phyloP scores from a whole-genome alignment of 495 filamentous ascomycete species.

The Aspergillus kassunensis region DNA sequence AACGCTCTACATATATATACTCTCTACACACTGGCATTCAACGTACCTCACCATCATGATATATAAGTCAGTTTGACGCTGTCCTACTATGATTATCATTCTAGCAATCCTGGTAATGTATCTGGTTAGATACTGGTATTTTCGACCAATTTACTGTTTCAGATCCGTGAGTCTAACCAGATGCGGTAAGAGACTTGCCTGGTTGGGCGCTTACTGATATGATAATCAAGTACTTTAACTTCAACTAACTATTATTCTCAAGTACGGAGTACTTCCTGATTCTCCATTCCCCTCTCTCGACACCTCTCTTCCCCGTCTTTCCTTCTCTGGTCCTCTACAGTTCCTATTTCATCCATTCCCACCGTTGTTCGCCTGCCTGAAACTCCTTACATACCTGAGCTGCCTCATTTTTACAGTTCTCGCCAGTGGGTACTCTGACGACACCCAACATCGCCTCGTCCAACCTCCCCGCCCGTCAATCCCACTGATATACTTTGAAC shows the following conservation, averaged over 20 bases:
- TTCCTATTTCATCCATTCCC: background rate
- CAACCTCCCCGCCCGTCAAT: constrained; percentile 14
- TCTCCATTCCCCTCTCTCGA: constrained; percentile 4
- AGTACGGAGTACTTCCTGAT: background rate
- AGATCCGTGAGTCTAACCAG: constrained; percentile 3
- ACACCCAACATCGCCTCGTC: constrained; percentile 17
- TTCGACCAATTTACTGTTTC: constrained; percentile 3
- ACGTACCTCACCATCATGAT: no score
- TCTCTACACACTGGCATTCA: no score
- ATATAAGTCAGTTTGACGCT: no score
- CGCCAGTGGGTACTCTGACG: constrained; percentile 21
- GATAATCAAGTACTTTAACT: background rate
- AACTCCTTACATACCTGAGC: background rate
- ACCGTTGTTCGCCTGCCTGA: background rate
- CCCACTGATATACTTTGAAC: constrained; percentile 4
- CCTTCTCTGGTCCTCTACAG: background rate
- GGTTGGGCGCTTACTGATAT: constrained; percentile 4
- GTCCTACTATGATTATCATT: no score
- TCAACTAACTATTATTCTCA: background rate
- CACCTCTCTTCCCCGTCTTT: background rate
- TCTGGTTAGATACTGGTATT: background rate
- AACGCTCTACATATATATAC: no score
- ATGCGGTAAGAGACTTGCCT: constrained; percentile 6
- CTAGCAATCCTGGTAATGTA: background rate
- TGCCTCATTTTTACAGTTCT: background rate